Evolutionary conservation across 179 eudicot species (phyloP).

Genomic region (Camellia oleifera): DNA sequence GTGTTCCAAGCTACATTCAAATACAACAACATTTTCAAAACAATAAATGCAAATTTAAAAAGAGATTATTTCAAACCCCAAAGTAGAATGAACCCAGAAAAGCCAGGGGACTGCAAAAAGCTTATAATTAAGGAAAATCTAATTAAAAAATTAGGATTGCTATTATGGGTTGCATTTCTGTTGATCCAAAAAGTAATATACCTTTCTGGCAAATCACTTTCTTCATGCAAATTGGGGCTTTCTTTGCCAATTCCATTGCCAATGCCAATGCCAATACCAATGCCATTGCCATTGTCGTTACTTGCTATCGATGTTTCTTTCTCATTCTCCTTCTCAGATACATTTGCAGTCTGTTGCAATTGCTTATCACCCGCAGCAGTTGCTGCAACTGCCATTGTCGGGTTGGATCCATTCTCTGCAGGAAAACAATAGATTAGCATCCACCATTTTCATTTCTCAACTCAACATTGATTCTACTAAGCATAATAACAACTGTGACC

Average conservation of each 20-base stretch:
- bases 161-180: slow-evolving; percentile 10
- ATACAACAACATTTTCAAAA: neutral
- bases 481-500: no score
- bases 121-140: neutral
- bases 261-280: slow-evolving; percentile 45
- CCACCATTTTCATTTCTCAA: no score
- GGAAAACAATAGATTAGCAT: neutral
- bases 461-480: no score
- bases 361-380: slow-evolving; percentile 8
- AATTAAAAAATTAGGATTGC: neutral
- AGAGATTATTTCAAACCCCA: neutral
- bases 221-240: slow-evolving; percentile 40
- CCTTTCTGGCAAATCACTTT: slow-evolving; percentile 65
- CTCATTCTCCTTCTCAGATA: slow-evolving; percentile 26
- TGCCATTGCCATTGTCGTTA: slow-evolving; percentile 16
- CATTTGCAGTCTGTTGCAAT: slow-evolving; percentile 15
- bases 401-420: slow-evolving; percentile 36
- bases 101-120: neutral
- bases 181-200: slow-evolving; percentile 15
- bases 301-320: slow-evolving; percentile 6
- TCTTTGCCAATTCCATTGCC: slow-evolving; percentile 46
- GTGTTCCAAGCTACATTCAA: slow-evolving; percentile 58
- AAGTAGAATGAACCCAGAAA: neutral
- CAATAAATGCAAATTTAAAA: neutral
- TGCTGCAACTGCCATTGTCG: slow-evolving; percentile 10